Evolutionary conservation across 164 flowering plant species (phyloP), one percentile per base, ranked within the genome.

Genomic region (Vitis rupestris): DNA sequence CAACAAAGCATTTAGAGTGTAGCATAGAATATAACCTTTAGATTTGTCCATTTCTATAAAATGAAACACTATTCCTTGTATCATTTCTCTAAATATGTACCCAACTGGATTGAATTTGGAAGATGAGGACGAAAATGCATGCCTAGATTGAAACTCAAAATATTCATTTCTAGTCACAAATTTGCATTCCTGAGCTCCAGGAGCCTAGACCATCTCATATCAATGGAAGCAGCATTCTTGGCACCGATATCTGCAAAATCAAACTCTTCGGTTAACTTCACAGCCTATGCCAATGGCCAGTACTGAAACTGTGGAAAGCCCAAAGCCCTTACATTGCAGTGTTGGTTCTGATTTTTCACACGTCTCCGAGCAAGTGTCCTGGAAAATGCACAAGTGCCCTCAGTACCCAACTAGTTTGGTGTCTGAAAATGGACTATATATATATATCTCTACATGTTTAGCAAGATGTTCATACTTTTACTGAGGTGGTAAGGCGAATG

Each of bases 331-430:
- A 94, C 97, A 79, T 2, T 80, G 85, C 62, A 80, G 10, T 58
- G 71, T 83, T 16, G 82, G 81, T 66, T 87, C 88, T 8, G 91
- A 68, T 64, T 84, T 87, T 71, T 87, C 89, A 55, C 98, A 92
- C 4, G 81, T 31, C 62, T 90, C 92, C 10, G 98, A 90, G 80
- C 98, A 94, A 13, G 90, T 81, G 31, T 88, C 98, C 98, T 94
- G 90, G 69, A 72, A 72, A 53, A 37, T 4, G 6, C 44, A 37
- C 44, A 37, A 37, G 44, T 37, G 44, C 44, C 4, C 0, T 37
- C 0, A 37, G 44, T 37, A 16, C 8, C 10, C 47, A 16, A 19
- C 8, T 1, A 66, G 9, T 8, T 19, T 9, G 6, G 1, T 11
- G 50, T n/a, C 50, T 3, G 13, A 10, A 31, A 19, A 27, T 30